Percentiles rank a stretch among this genome's conserved stretches.
These are phyloP conservation scores for Vigna reflexopilosa DNA, from an alignment of 306 rosid species.

Conservation along the genomic window DNA sequence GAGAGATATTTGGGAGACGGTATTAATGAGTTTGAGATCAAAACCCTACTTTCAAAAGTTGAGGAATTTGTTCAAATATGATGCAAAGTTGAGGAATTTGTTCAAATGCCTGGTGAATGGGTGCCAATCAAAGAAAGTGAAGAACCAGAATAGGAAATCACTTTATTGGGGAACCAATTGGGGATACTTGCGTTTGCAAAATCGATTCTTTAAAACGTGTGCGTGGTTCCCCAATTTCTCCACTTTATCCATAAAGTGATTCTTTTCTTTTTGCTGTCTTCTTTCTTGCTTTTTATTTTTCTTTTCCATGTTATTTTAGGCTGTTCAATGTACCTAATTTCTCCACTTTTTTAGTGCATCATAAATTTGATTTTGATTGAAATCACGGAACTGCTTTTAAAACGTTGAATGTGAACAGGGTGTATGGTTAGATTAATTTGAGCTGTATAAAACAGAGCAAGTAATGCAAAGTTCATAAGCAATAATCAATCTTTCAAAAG, in stretches of 20 bases:
- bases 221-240: neutral
- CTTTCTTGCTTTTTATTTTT: neutral
- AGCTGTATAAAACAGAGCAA: neutral
- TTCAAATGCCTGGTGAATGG: neutral
- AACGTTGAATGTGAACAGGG: too few relatives aligned
- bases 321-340: neutral
- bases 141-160: neutral
- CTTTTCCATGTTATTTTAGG: neutral
- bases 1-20: too few relatives aligned
- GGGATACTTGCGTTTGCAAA: neutral
- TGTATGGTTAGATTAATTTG: too few relatives aligned
- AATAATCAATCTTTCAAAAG: neutral
- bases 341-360: too few relatives aligned
- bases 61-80: neutral
- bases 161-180: neutral
- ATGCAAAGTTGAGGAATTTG: neutral
- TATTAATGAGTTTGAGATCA: too few relatives aligned
- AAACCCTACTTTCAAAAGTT: too few relatives aligned
- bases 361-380: neutral
- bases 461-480: neutral
- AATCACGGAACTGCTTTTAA: too few relatives aligned
- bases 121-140: neutral
- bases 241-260: conserved; percentile 10
- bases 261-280: conserved; percentile 5
- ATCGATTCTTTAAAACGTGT: neutral